These are phyloP conservation scores for Solanum virginianum DNA, from an alignment of 257 asterid genomes.

Conservation along the genomic window DNA sequence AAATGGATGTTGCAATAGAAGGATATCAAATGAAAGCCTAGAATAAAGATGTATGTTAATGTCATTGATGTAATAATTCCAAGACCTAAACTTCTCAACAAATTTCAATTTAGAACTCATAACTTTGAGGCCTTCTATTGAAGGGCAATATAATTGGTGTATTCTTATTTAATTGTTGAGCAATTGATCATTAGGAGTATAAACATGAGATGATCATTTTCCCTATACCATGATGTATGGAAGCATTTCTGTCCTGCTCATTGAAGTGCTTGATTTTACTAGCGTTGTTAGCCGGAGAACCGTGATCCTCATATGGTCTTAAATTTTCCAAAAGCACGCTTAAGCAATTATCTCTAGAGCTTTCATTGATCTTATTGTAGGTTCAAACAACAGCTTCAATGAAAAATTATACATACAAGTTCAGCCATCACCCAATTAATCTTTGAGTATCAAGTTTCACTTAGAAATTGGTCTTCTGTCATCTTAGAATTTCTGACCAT, in stretches of 20 bases:
- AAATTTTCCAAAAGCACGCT: not conserved
- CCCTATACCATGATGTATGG: not conserved
- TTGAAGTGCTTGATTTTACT: not conserved
- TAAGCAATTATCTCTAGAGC: not conserved
- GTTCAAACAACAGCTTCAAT: not conserved
- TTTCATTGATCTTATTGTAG: not conserved
- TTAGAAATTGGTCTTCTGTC: not conserved
- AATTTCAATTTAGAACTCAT: not conserved
- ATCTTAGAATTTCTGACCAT: not conserved
- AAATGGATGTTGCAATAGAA: not conserved
- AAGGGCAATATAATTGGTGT: not conserved
- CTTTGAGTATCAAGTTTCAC: not conserved
- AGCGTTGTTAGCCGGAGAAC: not conserved
- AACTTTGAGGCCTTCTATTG: not conserved
- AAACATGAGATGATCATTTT: not conserved
- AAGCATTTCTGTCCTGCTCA: not conserved
- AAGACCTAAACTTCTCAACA: not conserved
- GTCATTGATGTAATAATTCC: not conserved
- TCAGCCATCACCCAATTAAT: not conserved
- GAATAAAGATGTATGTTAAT: not conserved
- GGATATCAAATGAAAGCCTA: not conserved
- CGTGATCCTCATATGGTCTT: not conserved
- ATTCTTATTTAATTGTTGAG: not conserved
- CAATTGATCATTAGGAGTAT: not conserved
- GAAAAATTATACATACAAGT: not conserved